Evolutionary conservation across 306 rosid genomes (phyloP).

Genomic region (Argentina anserina): DNA sequence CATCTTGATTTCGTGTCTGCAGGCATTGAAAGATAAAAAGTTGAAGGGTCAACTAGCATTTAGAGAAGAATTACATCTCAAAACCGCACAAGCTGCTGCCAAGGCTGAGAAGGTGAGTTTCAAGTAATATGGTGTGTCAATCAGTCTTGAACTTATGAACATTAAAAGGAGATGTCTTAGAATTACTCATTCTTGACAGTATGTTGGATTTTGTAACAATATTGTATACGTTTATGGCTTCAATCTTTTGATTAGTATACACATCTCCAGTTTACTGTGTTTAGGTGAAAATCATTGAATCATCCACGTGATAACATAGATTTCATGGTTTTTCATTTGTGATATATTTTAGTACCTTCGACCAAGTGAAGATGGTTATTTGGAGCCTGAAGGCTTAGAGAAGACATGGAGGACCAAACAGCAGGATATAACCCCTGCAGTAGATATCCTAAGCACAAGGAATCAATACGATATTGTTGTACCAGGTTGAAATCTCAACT

Average conservation of each 20-base stretch:
- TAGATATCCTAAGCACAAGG: slow-evolving; percentile 58
- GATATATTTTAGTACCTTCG: slow-evolving; percentile 60
- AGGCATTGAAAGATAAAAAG: slow-evolving; percentile 72
- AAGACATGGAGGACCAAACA: slow-evolving; percentile 77
- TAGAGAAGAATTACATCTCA: slow-evolving; percentile 53
- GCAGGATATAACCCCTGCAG: slow-evolving; percentile 58
- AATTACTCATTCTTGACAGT: background rate
- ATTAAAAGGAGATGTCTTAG: background rate
- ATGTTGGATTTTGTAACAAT: background rate
- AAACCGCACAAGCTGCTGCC: slow-evolving; percentile 77
- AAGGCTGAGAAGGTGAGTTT: slow-evolving; percentile 64
- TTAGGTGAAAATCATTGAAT: background rate
- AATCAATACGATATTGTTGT: slow-evolving; percentile 67
- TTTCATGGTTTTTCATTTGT: background rate
- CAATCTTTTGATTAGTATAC: background rate
- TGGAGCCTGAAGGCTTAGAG: slow-evolving; percentile 85
- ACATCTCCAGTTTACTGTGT: background rate
- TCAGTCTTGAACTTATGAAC: background rate
- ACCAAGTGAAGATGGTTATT: slow-evolving; percentile 78
- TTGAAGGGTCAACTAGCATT: slow-evolving; percentile 65
- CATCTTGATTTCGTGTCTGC: slow-evolving; percentile 14
- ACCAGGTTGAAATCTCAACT: slow-evolving; percentile 52
- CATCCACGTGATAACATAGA: background rate
- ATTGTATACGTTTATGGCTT: background rate
- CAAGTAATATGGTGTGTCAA: background rate